Evolutionary conservation across 352 stramenopile species (phyloP), one percentile per base, ranked within the genome.

Genomic region (Phytophthora megakarya): DNA sequence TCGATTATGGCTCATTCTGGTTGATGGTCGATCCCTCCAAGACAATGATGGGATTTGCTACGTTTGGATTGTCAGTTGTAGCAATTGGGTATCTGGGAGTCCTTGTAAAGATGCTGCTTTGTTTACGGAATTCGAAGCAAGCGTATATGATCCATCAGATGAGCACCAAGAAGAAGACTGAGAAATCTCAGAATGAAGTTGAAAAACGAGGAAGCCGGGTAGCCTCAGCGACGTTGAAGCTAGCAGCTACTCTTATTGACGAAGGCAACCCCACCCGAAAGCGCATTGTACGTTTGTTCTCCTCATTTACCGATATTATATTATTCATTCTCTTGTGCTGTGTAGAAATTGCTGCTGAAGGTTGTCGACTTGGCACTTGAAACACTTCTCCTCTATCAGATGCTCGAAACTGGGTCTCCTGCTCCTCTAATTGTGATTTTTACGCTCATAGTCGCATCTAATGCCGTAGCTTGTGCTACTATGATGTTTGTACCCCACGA

Each of bases 1-100:
- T 73, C 12, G 65, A 80, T 37, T 40, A 69, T 21, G 68, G 72
- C 1, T 55, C 53, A 1, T 80, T 77, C 37, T 80, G 72, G 65
- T 42, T 70, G 15, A 45, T 77, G 5, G 40, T 61, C 9, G 52
- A 72, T 12, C 54, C 67, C 7, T 48, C 53, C 5, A 23, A 25
- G 5, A 22, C 28, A 1, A 22, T 73, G 12, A 37, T 70, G 5
- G 46, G 23, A 3, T 15, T 73, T 11, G 48, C 66, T n/a, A 28
- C 67, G 3, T 49, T 51, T 15, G 58, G 54, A 1, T 35, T 74
- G 1, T 55, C 35, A 0, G 12, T 52, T 11, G 44, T 72, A 10
- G 61, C 26, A 6, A 0, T 70, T n/a, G 65, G 61, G 3, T 78
- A 74, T 19, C 12, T 68, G 9, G 25, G 18, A 18, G 39, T 72